Base-by-base conservation (phyloP, 1,139 yeast genomes). In the Blastobotrys apis region DNA sequence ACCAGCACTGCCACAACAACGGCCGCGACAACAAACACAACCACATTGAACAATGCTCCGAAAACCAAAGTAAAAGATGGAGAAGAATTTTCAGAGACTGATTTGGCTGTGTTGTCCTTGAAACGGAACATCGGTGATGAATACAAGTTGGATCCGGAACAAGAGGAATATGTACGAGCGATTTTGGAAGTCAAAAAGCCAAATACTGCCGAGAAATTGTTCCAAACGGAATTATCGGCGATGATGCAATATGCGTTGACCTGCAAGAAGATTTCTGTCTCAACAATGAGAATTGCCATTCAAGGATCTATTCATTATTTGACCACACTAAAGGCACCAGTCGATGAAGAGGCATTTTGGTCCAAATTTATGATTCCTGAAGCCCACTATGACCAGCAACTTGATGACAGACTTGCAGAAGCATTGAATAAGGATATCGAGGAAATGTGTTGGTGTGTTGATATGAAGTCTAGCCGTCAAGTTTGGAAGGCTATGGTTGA, bases 281-380 rank as follows among this genome's bases (percentile, higher is more conserved):
- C 44, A 10, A 41, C 39, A 17, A 34, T 41, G 44, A 34, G 35
- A 21, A 29, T 41, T 4, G 44, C 44, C 8, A 41, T 41, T 22
- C 44, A 41, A 21, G 44, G 44, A 5, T 34, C 44, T 15, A 41
- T 41, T 21, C 44, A 41, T 22, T 41, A 41, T 23, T 22, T 41
- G 29, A 41, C 44, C 8, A 41, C 44, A n/a, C 30, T 41, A n/a
- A 34, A 41, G 25, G 44, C 44, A 5, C 39, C 44, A 9, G 39
- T 41, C 16, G 23, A 41, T 21, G 44, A 41, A 19, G 30, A 27
- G 23, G 39, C 34, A 20, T 41, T 41, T 35, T 41, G 44, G 44
- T 4, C 15, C 10, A 29, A 35, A 21, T 41, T 41, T 21, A 20
- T 16, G 12, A 35, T 41, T 16, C 37, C 37, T 3, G 44, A 41